These are phyloP conservation scores for Aspergillus heteromorphus DNA, from an alignment of 495 filamentous ascomycete genomes.

Conservation along the genomic window DNA sequence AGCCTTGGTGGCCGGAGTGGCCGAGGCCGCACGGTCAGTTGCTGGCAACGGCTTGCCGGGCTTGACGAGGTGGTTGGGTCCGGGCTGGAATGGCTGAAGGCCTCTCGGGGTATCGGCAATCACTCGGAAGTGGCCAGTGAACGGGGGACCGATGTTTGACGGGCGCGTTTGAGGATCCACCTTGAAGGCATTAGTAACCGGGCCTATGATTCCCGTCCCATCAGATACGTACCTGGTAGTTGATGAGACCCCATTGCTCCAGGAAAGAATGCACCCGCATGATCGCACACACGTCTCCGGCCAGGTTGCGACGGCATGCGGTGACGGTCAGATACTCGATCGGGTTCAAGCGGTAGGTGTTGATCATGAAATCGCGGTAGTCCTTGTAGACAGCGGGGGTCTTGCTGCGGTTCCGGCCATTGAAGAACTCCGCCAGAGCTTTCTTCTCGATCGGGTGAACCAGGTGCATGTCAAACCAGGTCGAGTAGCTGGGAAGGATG, in stretches of 20 bases:
- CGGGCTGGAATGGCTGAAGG: conserved; percentile 89
- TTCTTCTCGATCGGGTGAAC: conserved; percentile 87
- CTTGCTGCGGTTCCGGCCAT: conserved; percentile 95
- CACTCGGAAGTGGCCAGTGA: conserved; percentile 94
- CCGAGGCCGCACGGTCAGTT: conserved; percentile 72
- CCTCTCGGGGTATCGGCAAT: conserved; percentile 92
- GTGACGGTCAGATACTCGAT: conserved; percentile 96
- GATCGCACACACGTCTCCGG: conserved; percentile 96
- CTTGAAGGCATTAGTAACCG: conserved; percentile 40
- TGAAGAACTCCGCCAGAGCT: conserved; percentile 94
- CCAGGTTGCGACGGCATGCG: conserved; percentile 91
- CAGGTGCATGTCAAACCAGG: conserved; percentile 96
- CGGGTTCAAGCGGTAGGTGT: conserved; percentile 93
- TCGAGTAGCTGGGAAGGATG: conserved; percentile 91
- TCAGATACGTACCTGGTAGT: conserved; percentile 72
- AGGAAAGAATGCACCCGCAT: conserved; percentile 98
- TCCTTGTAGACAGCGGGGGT: conserved; percentile 97
- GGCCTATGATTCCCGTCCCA: not conserved
- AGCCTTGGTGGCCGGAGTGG: conserved; percentile 61
- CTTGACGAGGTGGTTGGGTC: conserved; percentile 66
- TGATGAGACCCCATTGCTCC: conserved; percentile 99
- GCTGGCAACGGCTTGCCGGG: conserved; percentile 64
- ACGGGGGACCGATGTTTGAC: conserved; percentile 92
- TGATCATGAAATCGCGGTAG: conserved; percentile 99
- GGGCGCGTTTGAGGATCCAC: conserved; percentile 93